phyloP scores from a whole-genome alignment of 768 basidiomycete species.

The Clavaria fumosa region DNA sequence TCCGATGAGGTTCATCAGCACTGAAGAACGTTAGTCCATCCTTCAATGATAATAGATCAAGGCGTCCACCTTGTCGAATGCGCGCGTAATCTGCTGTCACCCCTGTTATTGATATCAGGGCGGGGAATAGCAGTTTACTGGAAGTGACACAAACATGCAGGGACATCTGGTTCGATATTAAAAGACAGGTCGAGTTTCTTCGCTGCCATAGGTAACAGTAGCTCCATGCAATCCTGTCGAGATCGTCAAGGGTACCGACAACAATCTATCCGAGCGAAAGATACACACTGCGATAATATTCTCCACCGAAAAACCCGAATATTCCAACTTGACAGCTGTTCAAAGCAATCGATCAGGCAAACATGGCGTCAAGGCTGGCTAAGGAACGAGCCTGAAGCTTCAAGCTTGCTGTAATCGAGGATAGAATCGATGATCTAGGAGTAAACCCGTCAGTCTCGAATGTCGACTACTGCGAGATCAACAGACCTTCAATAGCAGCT shows the following conservation, averaged over 20 bases:
- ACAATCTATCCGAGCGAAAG: neutral
- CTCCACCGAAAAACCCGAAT: constrained; percentile 14
- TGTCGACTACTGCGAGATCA: neutral
- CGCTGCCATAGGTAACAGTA: constrained; percentile 58
- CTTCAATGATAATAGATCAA: neutral
- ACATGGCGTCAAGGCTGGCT: neutral
- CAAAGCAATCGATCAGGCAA: constrained; percentile 7
- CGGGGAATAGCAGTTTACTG: neutral
- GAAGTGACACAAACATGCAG: constrained; percentile 30
- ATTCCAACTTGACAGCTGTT: constrained; percentile 51
- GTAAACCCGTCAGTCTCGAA: neutral
- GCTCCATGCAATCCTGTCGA: constrained; percentile 57
- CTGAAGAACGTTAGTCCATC: constrained; percentile 17
- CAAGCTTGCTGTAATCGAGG: constrained; percentile 65
- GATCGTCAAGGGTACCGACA: neutral
- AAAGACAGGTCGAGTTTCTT: constrained; percentile 62
- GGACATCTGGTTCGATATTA: constrained; percentile 53
- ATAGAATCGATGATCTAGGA: constrained; percentile 63
- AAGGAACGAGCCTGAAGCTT: constrained; percentile 41
- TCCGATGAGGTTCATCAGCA: constrained; percentile 64
- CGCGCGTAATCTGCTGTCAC: constrained; percentile 61
- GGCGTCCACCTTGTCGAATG: constrained; percentile 46
- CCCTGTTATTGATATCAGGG: constrained; percentile 27
- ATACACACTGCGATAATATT: constrained; percentile 48
- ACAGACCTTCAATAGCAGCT: constrained; percentile 48